Percentiles rank a stretch among this genome's conserved stretches.
phyloP scores from a whole-genome alignment of 345 rosid genomes.

The Moringa oleifera region DNA sequence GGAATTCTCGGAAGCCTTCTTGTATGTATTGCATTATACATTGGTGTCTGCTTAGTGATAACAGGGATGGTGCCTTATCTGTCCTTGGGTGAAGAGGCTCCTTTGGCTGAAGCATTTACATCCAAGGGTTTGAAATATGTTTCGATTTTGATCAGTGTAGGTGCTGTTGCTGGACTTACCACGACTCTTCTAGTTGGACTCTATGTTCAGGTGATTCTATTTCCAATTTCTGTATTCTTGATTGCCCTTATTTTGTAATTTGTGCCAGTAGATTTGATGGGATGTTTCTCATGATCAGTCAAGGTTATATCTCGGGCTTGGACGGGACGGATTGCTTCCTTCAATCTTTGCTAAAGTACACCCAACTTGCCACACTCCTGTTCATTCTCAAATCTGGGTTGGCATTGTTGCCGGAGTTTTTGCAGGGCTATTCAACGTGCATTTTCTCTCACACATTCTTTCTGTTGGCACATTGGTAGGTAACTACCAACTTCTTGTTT shows the following conservation, averaged over 20 bases:
- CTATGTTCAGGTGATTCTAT: constrained; percentile 79
- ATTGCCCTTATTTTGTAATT: constrained; percentile 7
- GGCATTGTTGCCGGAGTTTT: constrained; percentile 74
- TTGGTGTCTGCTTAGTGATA: constrained; percentile 84
- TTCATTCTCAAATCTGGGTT: constrained; percentile 94
- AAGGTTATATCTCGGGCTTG: constrained; percentile 85
- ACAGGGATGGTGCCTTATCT: constrained; percentile 94
- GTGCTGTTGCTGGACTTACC: constrained; percentile 97
- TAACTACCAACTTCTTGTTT: not conserved
- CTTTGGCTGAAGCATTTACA: constrained; percentile 74
- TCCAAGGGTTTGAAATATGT: constrained; percentile 83
- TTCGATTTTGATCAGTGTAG: constrained; percentile 74
- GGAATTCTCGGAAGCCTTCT: constrained; percentile 91
- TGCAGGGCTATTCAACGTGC: constrained; percentile 83
- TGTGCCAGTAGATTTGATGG: constrained; percentile 13
- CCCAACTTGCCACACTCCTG: constrained; percentile 70
- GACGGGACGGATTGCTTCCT: constrained; percentile 95
- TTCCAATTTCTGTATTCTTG: constrained; percentile 6
- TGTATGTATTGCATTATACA: constrained; percentile 60
- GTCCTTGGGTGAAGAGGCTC: constrained; percentile 85
- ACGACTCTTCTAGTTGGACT: constrained; percentile 93
- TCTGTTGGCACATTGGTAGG: constrained; percentile 95
- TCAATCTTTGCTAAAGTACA: constrained; percentile 81
- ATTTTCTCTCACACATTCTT: constrained; percentile 81
- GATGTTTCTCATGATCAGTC: constrained; percentile 54